Conservation (phyloP, 2,329 filamentous ascomycete species). For the Diaporthe citrichinensis region DNA sequence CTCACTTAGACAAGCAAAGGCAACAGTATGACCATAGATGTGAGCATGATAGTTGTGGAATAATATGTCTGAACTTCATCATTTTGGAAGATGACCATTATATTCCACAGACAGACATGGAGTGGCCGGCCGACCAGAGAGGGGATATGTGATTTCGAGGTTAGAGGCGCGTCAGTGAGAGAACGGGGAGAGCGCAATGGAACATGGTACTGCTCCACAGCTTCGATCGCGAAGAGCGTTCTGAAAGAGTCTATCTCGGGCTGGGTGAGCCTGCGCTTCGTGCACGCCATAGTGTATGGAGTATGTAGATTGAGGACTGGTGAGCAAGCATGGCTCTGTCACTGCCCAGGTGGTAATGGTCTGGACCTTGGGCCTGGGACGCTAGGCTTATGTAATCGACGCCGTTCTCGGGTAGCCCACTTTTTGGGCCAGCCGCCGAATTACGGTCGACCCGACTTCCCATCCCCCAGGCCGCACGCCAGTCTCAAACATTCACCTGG, state of each 20-base stretch:
- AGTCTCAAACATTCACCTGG: constrained; percentile 35
- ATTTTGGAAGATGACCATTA: no score
- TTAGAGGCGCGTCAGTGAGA: not conserved
- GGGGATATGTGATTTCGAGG: not conserved
- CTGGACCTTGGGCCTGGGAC: not conserved
- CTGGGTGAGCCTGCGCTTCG: not conserved
- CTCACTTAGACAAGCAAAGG: not conserved
- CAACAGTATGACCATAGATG: not conserved
- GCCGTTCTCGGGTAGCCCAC: constrained; percentile 5
- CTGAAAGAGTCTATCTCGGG: not conserved
- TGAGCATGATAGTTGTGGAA: not conserved
- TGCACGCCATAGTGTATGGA: not conserved
- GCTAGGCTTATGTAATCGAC: not conserved
- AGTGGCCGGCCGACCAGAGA: not conserved
- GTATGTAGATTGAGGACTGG: no score
- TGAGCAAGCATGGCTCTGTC: not conserved
- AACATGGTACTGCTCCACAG: not conserved
- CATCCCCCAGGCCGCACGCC: constrained; percentile 24
- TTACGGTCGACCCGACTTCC: constrained; percentile 26
- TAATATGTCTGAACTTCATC: not conserved
- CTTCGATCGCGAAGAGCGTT: not conserved
- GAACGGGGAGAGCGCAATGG: not conserved
- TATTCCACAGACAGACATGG: not conserved
- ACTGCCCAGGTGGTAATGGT: not conserved
- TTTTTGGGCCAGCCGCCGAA: constrained; percentile 26